Evolutionary conservation across 768 basidiomycete genomes (phyloP).

Genomic region (Mrakia blollopis): DNA sequence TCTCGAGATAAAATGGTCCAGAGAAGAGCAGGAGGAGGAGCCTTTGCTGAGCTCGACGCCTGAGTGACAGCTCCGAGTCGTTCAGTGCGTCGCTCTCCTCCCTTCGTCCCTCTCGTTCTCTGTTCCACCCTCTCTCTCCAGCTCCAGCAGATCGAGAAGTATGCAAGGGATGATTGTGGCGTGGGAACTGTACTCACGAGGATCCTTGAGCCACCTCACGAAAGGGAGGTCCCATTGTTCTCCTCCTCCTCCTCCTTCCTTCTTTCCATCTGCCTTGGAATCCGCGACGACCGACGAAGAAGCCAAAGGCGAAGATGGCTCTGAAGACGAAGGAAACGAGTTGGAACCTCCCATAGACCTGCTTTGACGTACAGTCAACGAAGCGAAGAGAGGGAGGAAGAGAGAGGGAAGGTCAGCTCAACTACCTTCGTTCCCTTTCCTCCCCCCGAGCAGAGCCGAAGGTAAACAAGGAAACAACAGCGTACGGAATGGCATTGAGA

Average conservation of each 20-base stretch:
- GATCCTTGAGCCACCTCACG: slow-evolving; percentile 1
- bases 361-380: neutral
- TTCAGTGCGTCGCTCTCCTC: neutral
- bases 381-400: neutral
- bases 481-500: neutral
- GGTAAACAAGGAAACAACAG: neutral
- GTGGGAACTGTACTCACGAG: neutral
- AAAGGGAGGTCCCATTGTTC: slow-evolving; percentile 3
- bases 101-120: neutral
- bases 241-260: neutral
- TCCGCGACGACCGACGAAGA: neutral
- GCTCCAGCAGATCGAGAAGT: neutral
- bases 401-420: slow-evolving; percentile 12
- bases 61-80: neutral
- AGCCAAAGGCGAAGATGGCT: neutral
- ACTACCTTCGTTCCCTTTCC: neutral
- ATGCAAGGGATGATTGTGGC: neutral
- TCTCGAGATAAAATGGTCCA: neutral
- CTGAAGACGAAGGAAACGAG: neutral
- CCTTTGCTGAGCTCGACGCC: neutral
- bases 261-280: neutral
- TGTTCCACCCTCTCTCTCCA: neutral
- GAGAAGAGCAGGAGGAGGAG: neutral
- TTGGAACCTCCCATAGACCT: neutral
- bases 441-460: neutral